Evolutionary conservation across 805 yeast species (phyloP), one percentile per base, ranked within the genome.

Genomic region (Metschnikowia rubicola): DNA sequence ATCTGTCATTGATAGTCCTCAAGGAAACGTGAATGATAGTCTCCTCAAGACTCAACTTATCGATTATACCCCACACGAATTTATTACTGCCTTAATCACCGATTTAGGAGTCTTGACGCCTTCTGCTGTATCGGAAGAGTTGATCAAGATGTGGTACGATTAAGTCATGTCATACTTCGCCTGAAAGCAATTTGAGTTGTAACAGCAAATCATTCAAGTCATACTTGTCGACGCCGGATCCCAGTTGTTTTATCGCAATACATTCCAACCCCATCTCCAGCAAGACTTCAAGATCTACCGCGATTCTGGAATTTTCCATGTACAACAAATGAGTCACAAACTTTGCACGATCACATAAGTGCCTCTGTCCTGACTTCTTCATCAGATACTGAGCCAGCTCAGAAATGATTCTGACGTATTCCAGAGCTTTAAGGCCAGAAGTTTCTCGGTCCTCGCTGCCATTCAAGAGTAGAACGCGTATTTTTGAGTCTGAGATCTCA

Each of bases 91-190:
- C 3, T 77, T 94, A 55, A 89, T 94, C 50, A 92, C 99, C 3
- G 99, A 94, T 65, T 74, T 94, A 53, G 99, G 99, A 13, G 97
- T 94, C 1, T 75, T 94, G 56, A 94, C 99, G 7, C 97, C 99
- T 10, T 86, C 96, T 50, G 98, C 98, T 0, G 99, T 94, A 17
- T 86, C 96, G n/a, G 99, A 94, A 65, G 99, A 94, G 69, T 78
- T 94, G 66, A 94, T 94, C 64, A 94, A 94, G 69, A 89, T 94
- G 82, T 94, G 97, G 97, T 91, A 90, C 61, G 97, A 91, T 66
- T 91, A 65, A 65, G 17, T 19, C n/a, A 15, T 3, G 7, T 32
- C 34, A 30, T 4, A 10, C 2, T 26, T 8, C 8, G 26, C 30
- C 6, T 12, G 43, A 21, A 11, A 40, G 30, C 4, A n/a, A 8